These are phyloP conservation scores for Ramularia endophylla DNA, from an alignment of 2,329 filamentous ascomycete genomes.

Conservation along the genomic window DNA sequence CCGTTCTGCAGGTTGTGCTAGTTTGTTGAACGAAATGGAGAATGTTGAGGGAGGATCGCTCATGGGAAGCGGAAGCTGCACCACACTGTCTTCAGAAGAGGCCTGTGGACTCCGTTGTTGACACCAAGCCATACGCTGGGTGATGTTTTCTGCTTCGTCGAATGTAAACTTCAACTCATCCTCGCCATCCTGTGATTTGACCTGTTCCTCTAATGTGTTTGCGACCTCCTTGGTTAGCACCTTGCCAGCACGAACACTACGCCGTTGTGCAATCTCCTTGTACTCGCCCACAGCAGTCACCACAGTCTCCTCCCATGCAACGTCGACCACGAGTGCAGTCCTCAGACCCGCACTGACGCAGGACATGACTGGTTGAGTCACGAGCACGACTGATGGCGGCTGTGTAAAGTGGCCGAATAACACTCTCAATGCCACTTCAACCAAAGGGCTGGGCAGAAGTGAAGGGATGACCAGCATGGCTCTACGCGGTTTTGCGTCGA, in stretches of 20 bases:
- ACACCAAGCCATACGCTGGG: conserved; percentile 75
- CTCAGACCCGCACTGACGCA: conserved; percentile 75
- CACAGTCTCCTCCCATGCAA: conserved; percentile 88
- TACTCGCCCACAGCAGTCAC: conserved; percentile 88
- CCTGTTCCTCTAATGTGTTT: conserved; percentile 49
- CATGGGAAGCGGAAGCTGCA: conserved; percentile 22
- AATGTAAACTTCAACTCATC: conserved; percentile 49
- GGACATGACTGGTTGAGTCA: conserved; percentile 70
- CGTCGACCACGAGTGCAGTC: conserved; percentile 78
- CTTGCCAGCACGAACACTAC: conserved; percentile 70
- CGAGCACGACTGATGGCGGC: conserved; percentile 70
- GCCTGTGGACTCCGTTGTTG: conserved; percentile 14
- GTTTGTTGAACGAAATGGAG: conserved; percentile 60
- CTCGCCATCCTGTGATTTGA: conserved; percentile 49
- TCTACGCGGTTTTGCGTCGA: conserved; percentile 66
- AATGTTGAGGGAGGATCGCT: conserved; percentile 34
- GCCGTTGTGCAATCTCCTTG: conserved; percentile 65
- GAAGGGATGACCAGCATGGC: conserved; percentile 72
- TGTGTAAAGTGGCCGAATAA: conserved; percentile 77
- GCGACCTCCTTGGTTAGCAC: conserved; percentile 64
- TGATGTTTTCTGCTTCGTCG: conserved; percentile 74
- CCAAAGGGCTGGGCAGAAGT: conserved; percentile 66
- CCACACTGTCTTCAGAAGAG: conserved; percentile 6
- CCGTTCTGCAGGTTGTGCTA: conserved; percentile 70
- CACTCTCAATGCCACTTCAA: conserved; percentile 69